Evolutionary conservation across 805 yeast species (phyloP).

Genomic region (Spathaspora gorwiae): DNA sequence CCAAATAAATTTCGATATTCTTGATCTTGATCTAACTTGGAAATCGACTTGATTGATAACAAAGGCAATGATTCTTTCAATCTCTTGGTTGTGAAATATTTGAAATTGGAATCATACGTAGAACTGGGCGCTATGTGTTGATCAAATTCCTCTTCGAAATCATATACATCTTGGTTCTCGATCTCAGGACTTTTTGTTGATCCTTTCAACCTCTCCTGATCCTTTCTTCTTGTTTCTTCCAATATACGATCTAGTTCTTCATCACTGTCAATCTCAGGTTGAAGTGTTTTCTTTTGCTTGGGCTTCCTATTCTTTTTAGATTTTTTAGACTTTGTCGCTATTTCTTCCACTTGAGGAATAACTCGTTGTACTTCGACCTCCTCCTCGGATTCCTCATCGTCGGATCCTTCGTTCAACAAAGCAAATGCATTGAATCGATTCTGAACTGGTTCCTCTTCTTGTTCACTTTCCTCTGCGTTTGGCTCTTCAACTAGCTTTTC

Average conservation of each 20-base stretch:
- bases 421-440: slow-evolving; percentile 42
- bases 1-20: slow-evolving; percentile 73
- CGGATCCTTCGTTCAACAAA: slow-evolving; percentile 30
- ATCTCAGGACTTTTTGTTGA: slow-evolving; percentile 10
- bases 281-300: slow-evolving; percentile 9
- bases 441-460: slow-evolving; percentile 12
- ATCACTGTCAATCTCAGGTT: slow-evolving; percentile 36
- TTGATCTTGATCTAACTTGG: slow-evolving; percentile 68
- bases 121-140: slow-evolving; percentile 20
- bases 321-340: slow-evolving; percentile 13
- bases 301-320: slow-evolving; percentile 10
- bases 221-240: slow-evolving; percentile 33
- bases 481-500: slow-evolving; percentile 3
- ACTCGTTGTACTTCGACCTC: slow-evolving; percentile 8
- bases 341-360: not conserved
- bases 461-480: slow-evolving; percentile 9
- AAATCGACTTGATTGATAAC: slow-evolving; percentile 40
- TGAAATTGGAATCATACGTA: slow-evolving; percentile 41
- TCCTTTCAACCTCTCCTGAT: slow-evolving; percentile 8
- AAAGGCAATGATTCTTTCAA: slow-evolving; percentile 36
- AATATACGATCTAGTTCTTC: slow-evolving; percentile 57
- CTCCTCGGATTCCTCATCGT: slow-evolving; percentile 16
- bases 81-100: slow-evolving; percentile 43
- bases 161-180: slow-evolving; percentile 21
- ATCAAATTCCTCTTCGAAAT: slow-evolving; percentile 23